Evolutionary conservation across 352 stramenopile genomes (phyloP).

Genomic region (Phytophthora sansomeana): DNA sequence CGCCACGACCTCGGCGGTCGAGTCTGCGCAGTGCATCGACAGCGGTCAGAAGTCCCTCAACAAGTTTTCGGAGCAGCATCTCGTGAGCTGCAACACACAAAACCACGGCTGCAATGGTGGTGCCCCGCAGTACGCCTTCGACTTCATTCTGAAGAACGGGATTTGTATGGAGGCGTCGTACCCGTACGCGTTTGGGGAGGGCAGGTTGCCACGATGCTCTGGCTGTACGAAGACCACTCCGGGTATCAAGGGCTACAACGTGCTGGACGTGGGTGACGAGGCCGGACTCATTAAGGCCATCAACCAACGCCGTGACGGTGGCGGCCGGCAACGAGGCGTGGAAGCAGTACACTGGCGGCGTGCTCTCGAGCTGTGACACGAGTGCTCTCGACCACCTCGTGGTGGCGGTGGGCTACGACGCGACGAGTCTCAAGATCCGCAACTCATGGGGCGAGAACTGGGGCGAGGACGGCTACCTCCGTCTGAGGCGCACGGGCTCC

Average conservation of each 20-base stretch:
- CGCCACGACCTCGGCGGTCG: slow-evolving; percentile 86
- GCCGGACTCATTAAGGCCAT: slow-evolving; percentile 82
- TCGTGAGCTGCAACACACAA: slow-evolving; percentile 88
- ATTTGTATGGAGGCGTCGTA: slow-evolving; percentile 76
- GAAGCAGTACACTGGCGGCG: slow-evolving; percentile 95
- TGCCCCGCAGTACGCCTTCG: slow-evolving; percentile 84
- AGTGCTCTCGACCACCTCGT: slow-evolving; percentile 96
- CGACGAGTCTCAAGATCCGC: slow-evolving; percentile 91
- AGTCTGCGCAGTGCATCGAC: slow-evolving; percentile 88
- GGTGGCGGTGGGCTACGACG: slow-evolving; percentile 94
- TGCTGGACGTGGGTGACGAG: slow-evolving; percentile 67
- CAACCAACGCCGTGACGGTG: slow-evolving; percentile 90
- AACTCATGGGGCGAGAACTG: slow-evolving; percentile 96
- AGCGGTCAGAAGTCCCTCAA: slow-evolving; percentile 61
- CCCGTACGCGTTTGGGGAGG: slow-evolving; percentile 63
- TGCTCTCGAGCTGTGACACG: slow-evolving; percentile 78
- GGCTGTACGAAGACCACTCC: slow-evolving; percentile 26
- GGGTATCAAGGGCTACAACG: slow-evolving; percentile 48
- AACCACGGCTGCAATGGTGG: slow-evolving; percentile 91
- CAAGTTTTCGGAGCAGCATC: slow-evolving; percentile 90
- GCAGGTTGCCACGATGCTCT: slow-evolving; percentile 27
- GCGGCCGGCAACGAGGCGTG: slow-evolving; percentile 93
- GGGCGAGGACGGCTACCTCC: slow-evolving; percentile 94
- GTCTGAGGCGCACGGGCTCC: slow-evolving; percentile 72
- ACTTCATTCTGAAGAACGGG: slow-evolving; percentile 86